phyloP scores from a whole-genome alignment of 805 yeast species.

The Priceomyces carsonii region DNA sequence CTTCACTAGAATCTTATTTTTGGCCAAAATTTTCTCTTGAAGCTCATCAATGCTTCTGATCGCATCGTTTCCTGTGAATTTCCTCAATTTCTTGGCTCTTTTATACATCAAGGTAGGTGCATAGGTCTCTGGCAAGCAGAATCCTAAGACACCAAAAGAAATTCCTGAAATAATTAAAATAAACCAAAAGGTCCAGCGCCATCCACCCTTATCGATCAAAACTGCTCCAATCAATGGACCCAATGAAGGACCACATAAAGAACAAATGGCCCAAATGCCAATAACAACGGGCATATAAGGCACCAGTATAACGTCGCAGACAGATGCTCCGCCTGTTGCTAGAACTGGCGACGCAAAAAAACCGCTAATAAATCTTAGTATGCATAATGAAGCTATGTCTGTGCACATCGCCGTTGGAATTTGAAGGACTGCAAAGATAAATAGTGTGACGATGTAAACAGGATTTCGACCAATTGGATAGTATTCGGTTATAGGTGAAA shows the following conservation, averaged over 20 bases:
- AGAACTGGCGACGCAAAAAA: constrained; percentile 52
- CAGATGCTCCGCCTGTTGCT: constrained; percentile 55
- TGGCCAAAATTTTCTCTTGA: constrained; percentile 17
- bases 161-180: constrained; percentile 33
- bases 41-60: constrained; percentile 40
- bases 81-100: constrained; percentile 44
- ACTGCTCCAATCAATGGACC: constrained; percentile 57
- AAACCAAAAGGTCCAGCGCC: constrained; percentile 62
- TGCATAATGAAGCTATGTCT: constrained; percentile 47
- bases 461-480: constrained; percentile 49
- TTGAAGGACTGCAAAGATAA: constrained; percentile 48
- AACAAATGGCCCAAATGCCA: constrained; percentile 51
- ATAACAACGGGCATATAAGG: constrained; percentile 44
- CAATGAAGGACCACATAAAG: constrained; percentile 41
- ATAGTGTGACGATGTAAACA: constrained; percentile 44
- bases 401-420: constrained; percentile 51
- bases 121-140: constrained; percentile 48
- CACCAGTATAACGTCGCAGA: constrained; percentile 46
- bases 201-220: constrained; percentile 34
- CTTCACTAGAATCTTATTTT: constrained; percentile 13
- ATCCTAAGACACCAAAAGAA: constrained; percentile 17
- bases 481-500: constrained; percentile 57
- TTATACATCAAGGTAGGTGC: constrained; percentile 42
- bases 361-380: constrained; percentile 53
- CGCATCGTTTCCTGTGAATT: constrained; percentile 41